Evolutionary conservation across 305 asterid species (phyloP), one percentile per base, ranked within the genome.

Genomic region (Fraxinus ornus): DNA sequence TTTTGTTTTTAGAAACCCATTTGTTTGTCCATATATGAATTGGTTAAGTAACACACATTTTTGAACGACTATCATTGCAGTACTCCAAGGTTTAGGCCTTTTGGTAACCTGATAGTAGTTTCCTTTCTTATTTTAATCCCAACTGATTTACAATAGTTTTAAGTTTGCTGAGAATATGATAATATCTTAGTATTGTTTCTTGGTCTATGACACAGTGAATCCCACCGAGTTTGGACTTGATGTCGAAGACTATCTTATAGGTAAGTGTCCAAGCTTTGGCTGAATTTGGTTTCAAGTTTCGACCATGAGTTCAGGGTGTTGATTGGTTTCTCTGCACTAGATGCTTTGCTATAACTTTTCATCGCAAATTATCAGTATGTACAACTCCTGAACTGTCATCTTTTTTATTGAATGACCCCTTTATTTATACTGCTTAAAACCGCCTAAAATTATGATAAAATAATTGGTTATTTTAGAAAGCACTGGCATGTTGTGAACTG

Each of bases 201-300:
- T 83, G 37, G 26, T 84, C 10, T n/a, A 66, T 75, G 77, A 35
- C 94, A 95, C 94, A 95, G 99, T 95, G 79, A 90, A 89, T 37
- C 79, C 95, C 22, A 83, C 88, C 24, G 97, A 94, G 75, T 92
- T 94, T 86, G 96, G 95, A 66, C 97, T 95, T 12, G 99, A 95
- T 85, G 77, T 89, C 79, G 99, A 95, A 85, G 98, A 95, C 86
- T 95, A 93, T 87, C 96, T 95, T 71, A 78, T 84, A 32, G 99
- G 99, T 93, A 86, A 90, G 94, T 84, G 64, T 81, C 76, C 17
- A 85, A 44, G 17, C 26, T 52, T 71, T 76, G 77, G 32, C 21
- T 7, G 75, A 17, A 24, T 8, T 75, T 81, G 24, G 24, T 70
- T 55, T 24, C n/a, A 70, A 68, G 28, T 21, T 3, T 78, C 15